Conservation (phyloP, 352 stramenopile genomes). For the Hyaloperonospora arabidopsidis region DNA sequence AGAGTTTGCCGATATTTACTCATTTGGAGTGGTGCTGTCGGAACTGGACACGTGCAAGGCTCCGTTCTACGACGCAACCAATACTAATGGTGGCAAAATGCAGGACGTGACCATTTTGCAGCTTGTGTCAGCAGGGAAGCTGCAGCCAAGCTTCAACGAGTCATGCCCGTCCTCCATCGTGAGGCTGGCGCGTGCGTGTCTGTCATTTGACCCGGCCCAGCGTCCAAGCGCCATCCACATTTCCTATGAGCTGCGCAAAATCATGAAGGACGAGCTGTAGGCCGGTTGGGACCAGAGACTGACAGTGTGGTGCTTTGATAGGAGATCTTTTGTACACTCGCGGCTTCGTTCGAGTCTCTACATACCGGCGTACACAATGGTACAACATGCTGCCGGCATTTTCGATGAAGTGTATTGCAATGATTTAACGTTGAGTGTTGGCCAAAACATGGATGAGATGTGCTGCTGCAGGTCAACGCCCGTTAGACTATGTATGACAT, state of each 20-base stretch:
- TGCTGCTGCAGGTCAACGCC: too few relatives aligned
- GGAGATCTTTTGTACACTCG: too few relatives aligned
- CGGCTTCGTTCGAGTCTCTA: too few relatives aligned
- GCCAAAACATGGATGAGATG: too few relatives aligned
- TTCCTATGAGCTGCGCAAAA: conserved; percentile 71
- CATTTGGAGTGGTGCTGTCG: conserved; percentile 47
- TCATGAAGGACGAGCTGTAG: conserved; percentile 64
- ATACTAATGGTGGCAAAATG: conserved; percentile 55
- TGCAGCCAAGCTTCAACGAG: conserved; percentile 54
- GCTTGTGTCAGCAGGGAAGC: conserved; percentile 56
- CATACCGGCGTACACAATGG: too few relatives aligned
- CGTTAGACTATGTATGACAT: too few relatives aligned
- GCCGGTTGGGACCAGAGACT: too few relatives aligned
- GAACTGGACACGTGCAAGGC: conserved; percentile 61
- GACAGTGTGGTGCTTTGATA: too few relatives aligned
- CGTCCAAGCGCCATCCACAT: conserved; percentile 70
- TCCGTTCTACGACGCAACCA: conserved; percentile 52
- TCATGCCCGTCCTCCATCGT: conserved; percentile 46
- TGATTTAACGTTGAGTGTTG: too few relatives aligned
- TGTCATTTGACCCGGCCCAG: conserved; percentile 54
- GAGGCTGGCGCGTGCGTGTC: conserved; percentile 48
- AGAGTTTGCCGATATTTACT: conserved; percentile 50
- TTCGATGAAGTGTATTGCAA: too few relatives aligned
- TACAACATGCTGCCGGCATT: too few relatives aligned
- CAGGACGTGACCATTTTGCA: conserved; percentile 56